Evolutionary conservation across 805 yeast genomes (phyloP).

Genomic region (Yamadazyma kitorensis): DNA sequence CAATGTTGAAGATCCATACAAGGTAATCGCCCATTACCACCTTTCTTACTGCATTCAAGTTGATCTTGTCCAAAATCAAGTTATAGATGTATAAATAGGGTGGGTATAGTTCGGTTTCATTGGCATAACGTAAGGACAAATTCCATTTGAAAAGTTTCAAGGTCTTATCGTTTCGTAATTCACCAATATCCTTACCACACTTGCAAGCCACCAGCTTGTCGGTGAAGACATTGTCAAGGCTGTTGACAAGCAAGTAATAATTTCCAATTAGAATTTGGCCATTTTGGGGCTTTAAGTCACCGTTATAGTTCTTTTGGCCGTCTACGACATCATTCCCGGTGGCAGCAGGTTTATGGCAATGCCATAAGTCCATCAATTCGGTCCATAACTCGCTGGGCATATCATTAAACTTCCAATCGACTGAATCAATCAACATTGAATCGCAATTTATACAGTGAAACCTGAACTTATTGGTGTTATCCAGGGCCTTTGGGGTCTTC

Average conservation of each 20-base stretch:
- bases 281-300: slow-evolving; percentile 42
- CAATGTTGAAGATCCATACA: slow-evolving; percentile 38
- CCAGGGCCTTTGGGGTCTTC: slow-evolving; percentile 27
- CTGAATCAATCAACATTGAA: slow-evolving; percentile 26
- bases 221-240: neutral
- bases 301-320: slow-evolving; percentile 29
- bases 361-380: slow-evolving; percentile 97
- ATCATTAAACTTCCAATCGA: slow-evolving; percentile 39
- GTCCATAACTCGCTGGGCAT: slow-evolving; percentile 94
- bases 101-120: slow-evolving; percentile 23
- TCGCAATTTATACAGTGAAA: slow-evolving; percentile 34
- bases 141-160: slow-evolving; percentile 56
- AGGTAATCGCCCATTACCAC: slow-evolving; percentile 20
- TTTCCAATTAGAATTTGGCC: slow-evolving; percentile 52
- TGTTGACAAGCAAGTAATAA: slow-evolving; percentile 41
- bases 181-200: slow-evolving; percentile 44
- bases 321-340: slow-evolving; percentile 14
- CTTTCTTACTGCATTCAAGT: slow-evolving; percentile 36
- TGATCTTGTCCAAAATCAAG: slow-evolving; percentile 38
- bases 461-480: slow-evolving; percentile 20
- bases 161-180: slow-evolving; percentile 17
- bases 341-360: slow-evolving; percentile 76
- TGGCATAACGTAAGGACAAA: slow-evolving; percentile 26
- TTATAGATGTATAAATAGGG: slow-evolving; percentile 38
- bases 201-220: slow-evolving; percentile 26